Conservation (phyloP, 106 monocot species). For the Amphibolis antarctica region DNA sequence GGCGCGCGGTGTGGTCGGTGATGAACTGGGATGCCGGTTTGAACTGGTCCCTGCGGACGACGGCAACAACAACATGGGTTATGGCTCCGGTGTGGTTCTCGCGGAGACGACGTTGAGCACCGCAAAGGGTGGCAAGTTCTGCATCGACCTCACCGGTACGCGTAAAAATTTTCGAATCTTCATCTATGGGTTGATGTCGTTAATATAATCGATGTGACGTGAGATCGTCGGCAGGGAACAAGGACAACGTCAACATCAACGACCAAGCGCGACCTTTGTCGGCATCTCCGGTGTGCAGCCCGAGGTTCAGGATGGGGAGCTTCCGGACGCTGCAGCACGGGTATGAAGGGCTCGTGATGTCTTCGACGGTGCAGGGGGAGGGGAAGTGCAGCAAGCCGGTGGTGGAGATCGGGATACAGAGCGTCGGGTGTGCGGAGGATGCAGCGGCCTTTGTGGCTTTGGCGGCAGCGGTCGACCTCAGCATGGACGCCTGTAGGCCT, state of each 20-base stretch:
- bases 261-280: not conserved
- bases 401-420: conserved; percentile 79
- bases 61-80: conserved; percentile 15
- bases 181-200: no score
- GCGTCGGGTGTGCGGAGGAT: conserved; percentile 76
- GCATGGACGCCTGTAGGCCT: conserved; percentile 82
- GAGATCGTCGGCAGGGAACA: no score
- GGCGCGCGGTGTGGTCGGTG: conserved; percentile 47
- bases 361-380: conserved; percentile 55
- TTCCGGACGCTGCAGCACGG: not conserved
- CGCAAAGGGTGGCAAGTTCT: conserved; percentile 59
- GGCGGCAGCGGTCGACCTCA: conserved; percentile 74
- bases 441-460: conserved; percentile 87
- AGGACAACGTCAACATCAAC: not conserved
- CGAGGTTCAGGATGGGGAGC: not conserved
- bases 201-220: no score
- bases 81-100: conserved; percentile 21
- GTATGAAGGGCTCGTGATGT: conserved; percentile 69
- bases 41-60: conserved; percentile 52
- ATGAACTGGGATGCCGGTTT: conserved; percentile 59
- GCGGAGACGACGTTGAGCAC: conserved; percentile 43
- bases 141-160: conserved; percentile 53
- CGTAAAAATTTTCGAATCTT: no score
- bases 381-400: conserved; percentile 40
- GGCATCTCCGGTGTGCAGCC: not conserved